Evolutionary conservation across 2,329 filamentous ascomycete genomes (phyloP), one percentile per base, ranked within the genome.

Genomic region (Cladosporium velox): DNA sequence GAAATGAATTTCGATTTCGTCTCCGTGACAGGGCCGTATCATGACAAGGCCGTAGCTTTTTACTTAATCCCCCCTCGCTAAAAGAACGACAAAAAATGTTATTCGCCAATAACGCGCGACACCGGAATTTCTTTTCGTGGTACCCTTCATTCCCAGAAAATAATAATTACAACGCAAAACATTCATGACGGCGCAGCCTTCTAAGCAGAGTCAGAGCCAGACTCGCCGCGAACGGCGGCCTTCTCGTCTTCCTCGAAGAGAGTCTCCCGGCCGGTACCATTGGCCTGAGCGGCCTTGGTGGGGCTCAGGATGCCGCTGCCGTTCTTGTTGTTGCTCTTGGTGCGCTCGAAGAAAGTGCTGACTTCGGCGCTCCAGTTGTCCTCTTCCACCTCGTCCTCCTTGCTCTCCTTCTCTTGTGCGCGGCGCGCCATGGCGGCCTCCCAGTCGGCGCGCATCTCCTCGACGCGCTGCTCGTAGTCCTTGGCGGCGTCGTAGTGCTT

Each of bases 401-500:
- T 73, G 41, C 69, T 72, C 54, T 79, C 79, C 74, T 86, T 84
- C 76, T 87, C 85, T 38, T 79, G 75, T 3, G 76, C 70, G 72
- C 84, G 84, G 67, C 80, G 78, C 28, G 82, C 79, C 79, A 88
- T 86, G 79, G 83, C 85, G 69, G 86, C 82, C 34, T 82, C 78
- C 79, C 82, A 84, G 49, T 84, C 82, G 3, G 76, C 76, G 60
- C 87, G 84, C 86, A 97, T 91, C 77, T 97, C 94, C 72, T 89
- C 85, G 69, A 97, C 90, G 49, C 75, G 93, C 77, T 89, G 85
- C 81, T 91, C 86, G 81, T 90, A 92, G 83, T 98, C 94, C 60
- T 89, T 82, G 69, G 91, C 88, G 8, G 93, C 88, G 78, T 97
- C 83, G 82, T 97, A 98, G 76, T 86, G 77, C 84, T 95, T 96